Percentiles rank a stretch among this genome's conserved stretches.
These are phyloP conservation scores for Xylariomycetidae sp. DNA, from an alignment of 2,329 filamentous ascomycete genomes.

Conservation along the genomic window DNA sequence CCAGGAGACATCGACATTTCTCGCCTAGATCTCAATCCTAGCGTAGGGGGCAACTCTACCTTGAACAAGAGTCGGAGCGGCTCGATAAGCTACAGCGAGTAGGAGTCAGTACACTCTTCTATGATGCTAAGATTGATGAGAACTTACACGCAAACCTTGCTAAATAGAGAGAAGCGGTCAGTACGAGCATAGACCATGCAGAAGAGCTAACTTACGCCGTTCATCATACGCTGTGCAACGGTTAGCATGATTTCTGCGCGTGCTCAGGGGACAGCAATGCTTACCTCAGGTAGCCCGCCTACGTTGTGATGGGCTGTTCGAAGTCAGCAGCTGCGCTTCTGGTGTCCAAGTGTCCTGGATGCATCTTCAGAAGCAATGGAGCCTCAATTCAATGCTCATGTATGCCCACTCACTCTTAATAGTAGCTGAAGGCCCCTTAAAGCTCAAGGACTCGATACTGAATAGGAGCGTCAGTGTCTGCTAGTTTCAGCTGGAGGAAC, in stretches of 20 bases:
- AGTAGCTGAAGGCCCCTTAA: constrained; percentile 43
- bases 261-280: constrained; percentile 6
- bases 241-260: constrained; percentile 4
- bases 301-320: constrained; percentile 36
- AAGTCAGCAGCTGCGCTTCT: constrained; percentile 5
- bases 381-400: background rate
- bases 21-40: too few relatives aligned
- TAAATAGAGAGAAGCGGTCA: too few relatives aligned
- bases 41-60: too few relatives aligned
- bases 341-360: background rate
- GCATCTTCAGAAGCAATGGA: background rate
- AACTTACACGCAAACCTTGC: too few relatives aligned
- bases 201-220: constrained; percentile 22
- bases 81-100: constrained; percentile 63
- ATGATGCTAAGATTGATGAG: too few relatives aligned
- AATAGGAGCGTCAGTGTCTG: constrained; percentile 16
- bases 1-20: too few relatives aligned
- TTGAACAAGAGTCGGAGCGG: constrained; percentile 60
- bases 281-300: constrained; percentile 34
- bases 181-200: too few relatives aligned
- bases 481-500: background rate
- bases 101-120: too few relatives aligned
- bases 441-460: constrained; percentile 43
- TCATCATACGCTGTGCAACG: constrained; percentile 20
- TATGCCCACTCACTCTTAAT: constrained; percentile 33